Conservation (phyloP, 345 rosid species). For the Bruguiera gymnorhiza region DNA sequence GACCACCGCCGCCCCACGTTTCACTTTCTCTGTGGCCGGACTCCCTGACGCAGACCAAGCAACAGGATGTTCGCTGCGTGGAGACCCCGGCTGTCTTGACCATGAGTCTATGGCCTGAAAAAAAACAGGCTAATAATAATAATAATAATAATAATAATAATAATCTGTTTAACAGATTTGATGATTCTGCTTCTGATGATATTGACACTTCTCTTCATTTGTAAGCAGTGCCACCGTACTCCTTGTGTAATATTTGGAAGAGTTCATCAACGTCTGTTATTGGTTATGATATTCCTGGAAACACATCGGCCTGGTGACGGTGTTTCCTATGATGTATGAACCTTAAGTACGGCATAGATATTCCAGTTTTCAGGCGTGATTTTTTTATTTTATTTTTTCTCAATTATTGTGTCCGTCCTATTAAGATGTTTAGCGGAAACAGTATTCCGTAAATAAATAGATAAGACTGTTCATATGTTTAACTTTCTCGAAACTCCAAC, state of each 20-base stretch:
- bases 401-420: too few relatives aligned
- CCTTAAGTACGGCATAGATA: too few relatives aligned
- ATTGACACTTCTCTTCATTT: constrained; percentile 15
- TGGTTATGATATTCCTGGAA: neutral
- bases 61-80: neutral
- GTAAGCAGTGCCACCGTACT: neutral
- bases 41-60: neutral
- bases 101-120: neutral
- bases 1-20: neutral
- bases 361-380: too few relatives aligned
- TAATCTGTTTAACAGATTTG: neutral
- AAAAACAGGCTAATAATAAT: neutral
- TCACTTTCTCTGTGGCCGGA: neutral
- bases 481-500: too few relatives aligned
- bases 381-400: too few relatives aligned
- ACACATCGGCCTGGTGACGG: too few relatives aligned
- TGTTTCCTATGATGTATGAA: too few relatives aligned
- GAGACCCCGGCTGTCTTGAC: neutral
- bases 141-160: neutral
- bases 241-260: neutral
- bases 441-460: too few relatives aligned
- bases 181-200: constrained; percentile 2
- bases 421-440: too few relatives aligned
- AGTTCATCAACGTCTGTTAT: neutral
- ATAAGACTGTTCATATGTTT: too few relatives aligned